Conservation (phyloP, 1,139 yeast genomes). For the Candida sp. region DNA sequence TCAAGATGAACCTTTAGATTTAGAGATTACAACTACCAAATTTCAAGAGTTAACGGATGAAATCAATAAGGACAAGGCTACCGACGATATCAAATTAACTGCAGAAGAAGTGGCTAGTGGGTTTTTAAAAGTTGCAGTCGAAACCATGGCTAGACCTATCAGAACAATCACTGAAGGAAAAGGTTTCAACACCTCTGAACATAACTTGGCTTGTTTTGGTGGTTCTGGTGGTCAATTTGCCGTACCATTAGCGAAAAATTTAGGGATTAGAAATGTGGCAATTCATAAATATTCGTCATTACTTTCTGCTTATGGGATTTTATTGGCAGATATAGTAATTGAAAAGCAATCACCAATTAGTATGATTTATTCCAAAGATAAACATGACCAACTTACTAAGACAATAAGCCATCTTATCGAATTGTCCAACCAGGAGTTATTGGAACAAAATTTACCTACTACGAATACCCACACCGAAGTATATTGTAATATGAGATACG, state of each 20-base stretch:
- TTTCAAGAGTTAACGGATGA: constrained; percentile 29
- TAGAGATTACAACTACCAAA: constrained; percentile 23
- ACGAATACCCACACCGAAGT: constrained; percentile 45
- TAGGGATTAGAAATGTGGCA: constrained; percentile 35
- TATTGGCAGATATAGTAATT: constrained; percentile 48
- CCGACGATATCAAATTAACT: constrained; percentile 18
- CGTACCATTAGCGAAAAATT: constrained; percentile 36
- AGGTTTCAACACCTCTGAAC: constrained; percentile 38
- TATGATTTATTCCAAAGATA: constrained; percentile 18
- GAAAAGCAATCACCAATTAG: constrained; percentile 63
- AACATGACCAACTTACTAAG: constrained; percentile 17
- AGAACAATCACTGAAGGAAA: constrained; percentile 43
- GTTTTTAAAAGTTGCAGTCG: constrained; percentile 43
- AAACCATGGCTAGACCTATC: constrained; percentile 46
- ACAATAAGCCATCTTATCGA: constrained; percentile 22
- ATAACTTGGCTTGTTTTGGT: constrained; percentile 44
- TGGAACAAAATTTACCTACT: constrained; percentile 25
- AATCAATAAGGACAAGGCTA: constrained; percentile 26
- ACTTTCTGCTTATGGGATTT: constrained; percentile 43
- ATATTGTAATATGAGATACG: constrained; percentile 74
- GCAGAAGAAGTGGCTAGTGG: constrained; percentile 44
- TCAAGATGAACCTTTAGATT: constrained; percentile 37
- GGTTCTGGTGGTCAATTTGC: constrained; percentile 49
- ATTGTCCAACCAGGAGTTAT: constrained; percentile 28
- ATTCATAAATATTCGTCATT: constrained; percentile 44